Conservation (phyloP, 1,139 yeast genomes). For the Taiozyma sp. region DNA sequence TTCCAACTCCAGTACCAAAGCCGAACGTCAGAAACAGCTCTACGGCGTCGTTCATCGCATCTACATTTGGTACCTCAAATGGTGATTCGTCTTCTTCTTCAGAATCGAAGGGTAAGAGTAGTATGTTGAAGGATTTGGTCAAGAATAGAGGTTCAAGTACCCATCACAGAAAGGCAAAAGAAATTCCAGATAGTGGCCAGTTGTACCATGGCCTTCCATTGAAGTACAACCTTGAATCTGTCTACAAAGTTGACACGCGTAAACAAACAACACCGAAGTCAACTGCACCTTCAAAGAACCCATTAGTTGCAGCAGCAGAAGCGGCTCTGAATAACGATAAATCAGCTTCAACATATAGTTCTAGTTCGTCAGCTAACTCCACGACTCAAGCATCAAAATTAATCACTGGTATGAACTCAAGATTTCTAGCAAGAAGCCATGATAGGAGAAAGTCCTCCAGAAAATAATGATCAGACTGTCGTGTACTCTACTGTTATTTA, state of each 20-base stretch:
- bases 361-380: not conserved
- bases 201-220: conserved; percentile 31
- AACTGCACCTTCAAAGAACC: conserved; percentile 4
- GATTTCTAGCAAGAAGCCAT: conserved; percentile 44
- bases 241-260: not conserved
- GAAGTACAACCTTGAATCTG: not conserved
- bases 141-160: conserved; percentile 22
- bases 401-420: conserved; percentile 54
- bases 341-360: conserved; percentile 18
- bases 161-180: conserved; percentile 3
- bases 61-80: not conserved
- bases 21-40: not conserved
- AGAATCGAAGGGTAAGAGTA: conserved; percentile 14
- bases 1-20: not conserved
- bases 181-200: conserved; percentile 16
- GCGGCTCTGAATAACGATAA: conserved; percentile 34
- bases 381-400: conserved; percentile 16
- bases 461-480: not conserved
- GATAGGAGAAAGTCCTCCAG: conserved; percentile 5
- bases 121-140: conserved; percentile 30
- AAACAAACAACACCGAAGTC: not conserved
- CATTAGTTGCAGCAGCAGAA: conserved; percentile 30
- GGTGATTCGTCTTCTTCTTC: conserved; percentile 2
- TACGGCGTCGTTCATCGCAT: not conserved
- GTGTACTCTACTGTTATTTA: not conserved